Evolutionary conservation across 352 stramenopile genomes (phyloP).

Genomic region (Phytophthora meadii): DNA sequence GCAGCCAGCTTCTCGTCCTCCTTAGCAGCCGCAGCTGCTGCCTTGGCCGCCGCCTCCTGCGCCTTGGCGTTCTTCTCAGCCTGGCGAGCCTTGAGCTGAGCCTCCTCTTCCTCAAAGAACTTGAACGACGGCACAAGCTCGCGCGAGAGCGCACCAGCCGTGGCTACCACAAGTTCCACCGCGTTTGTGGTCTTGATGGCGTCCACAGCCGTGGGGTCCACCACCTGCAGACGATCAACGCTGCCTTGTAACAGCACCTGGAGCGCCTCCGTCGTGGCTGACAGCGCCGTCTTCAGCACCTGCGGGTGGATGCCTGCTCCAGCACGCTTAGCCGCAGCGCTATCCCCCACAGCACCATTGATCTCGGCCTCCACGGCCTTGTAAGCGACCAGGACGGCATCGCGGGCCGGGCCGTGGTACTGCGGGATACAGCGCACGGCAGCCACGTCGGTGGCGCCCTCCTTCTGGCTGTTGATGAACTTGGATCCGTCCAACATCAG

Average conservation of each 20-base stretch:
- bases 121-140: constrained; percentile 61
- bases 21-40: constrained; percentile 74
- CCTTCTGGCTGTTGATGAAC: constrained; percentile 67
- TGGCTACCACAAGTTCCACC: constrained; percentile 62
- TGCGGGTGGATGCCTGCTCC: constrained; percentile 66
- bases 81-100: constrained; percentile 55
- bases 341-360: constrained; percentile 48
- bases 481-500: constrained; percentile 92
- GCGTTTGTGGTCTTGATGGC: constrained; percentile 35
- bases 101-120: constrained; percentile 72
- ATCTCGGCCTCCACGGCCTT: constrained; percentile 83
- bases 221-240: constrained; percentile 55
- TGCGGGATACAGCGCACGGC: constrained; percentile 77
- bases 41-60: constrained; percentile 72
- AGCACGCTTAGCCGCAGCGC: constrained; percentile 35
- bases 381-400: constrained; percentile 66
- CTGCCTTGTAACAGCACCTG: constrained; percentile 63
- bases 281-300: constrained; percentile 66
- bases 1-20: constrained; percentile 85
- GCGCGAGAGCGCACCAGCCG: constrained; percentile 41
- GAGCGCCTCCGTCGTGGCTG: constrained; percentile 59
- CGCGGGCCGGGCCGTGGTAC: constrained; percentile 82
- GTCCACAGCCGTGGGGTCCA: constrained; percentile 21
- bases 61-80: constrained; percentile 69
- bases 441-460: constrained; percentile 41